Evolutionary conservation across 805 yeast species (phyloP).

Genomic region (Suhomyces canberraensis): DNA sequence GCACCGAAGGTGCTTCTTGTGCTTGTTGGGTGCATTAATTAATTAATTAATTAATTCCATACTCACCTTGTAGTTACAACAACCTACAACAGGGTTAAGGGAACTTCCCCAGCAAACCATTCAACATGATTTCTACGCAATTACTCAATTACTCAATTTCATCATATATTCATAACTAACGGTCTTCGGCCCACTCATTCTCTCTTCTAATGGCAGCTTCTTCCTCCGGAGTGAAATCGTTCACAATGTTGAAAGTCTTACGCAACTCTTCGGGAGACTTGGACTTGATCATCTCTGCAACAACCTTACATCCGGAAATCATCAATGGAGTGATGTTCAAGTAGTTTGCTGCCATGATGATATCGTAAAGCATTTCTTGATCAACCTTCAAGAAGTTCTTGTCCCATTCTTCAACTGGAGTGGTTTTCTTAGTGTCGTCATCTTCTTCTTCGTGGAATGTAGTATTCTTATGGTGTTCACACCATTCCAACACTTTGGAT

Average conservation of each 20-base stretch:
- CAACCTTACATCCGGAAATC: slow-evolving; percentile 77
- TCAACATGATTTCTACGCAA: too few relatives aligned
- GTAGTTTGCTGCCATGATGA: slow-evolving; percentile 77
- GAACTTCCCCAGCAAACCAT: too few relatives aligned
- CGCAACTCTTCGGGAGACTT: slow-evolving; percentile 78
- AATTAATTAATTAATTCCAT: too few relatives aligned
- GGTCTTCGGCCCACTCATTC: slow-evolving; percentile 89
- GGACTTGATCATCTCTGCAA: slow-evolving; percentile 81
- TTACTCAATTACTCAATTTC: too few relatives aligned
- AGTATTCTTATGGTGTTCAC: slow-evolving; percentile 87
- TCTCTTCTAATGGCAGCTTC: slow-evolving; percentile 85
- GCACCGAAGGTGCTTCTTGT: too few relatives aligned
- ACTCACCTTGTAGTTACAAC: too few relatives aligned
- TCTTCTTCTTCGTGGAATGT: slow-evolving; percentile 74
- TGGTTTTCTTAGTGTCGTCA: slow-evolving; percentile 80
- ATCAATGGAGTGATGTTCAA: slow-evolving; percentile 70
- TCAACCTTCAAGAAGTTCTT: slow-evolving; percentile 90
- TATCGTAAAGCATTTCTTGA: slow-evolving; percentile 83
- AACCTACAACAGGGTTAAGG: too few relatives aligned
- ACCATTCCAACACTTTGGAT: slow-evolving; percentile 92
- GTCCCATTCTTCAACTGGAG: slow-evolving; percentile 95
- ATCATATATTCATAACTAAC: too few relatives aligned
- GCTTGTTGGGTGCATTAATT: too few relatives aligned
- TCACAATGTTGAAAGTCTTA: slow-evolving; percentile 74
- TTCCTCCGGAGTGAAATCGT: slow-evolving; percentile 83